These are phyloP conservation scores for Sclerotinia borealis DNA, from an alignment of 2,329 filamentous ascomycete genomes.

Conservation along the genomic window DNA sequence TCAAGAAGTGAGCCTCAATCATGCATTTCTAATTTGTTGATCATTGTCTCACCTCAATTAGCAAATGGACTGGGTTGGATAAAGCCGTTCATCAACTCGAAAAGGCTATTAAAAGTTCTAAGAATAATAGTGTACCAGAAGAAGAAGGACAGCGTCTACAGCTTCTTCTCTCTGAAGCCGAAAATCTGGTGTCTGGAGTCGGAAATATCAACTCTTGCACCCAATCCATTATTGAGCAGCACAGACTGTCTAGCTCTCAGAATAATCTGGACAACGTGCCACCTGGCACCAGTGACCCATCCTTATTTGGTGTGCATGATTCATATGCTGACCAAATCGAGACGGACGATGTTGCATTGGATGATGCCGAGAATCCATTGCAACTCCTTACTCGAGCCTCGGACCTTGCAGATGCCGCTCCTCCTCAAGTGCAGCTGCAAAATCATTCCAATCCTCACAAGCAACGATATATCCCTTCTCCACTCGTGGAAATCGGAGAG, in stretches of 20 bases:
- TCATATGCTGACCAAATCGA: neutral
- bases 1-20: conserved; percentile 58
- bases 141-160: conserved; percentile 43
- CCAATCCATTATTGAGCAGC: neutral
- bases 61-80: conserved; percentile 67
- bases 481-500: conserved; percentile 29
- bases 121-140: conserved; percentile 36
- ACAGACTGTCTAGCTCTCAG: neutral
- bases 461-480: conserved; percentile 4
- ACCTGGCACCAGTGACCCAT: neutral
- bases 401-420: conserved; percentile 41
- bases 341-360: conserved; percentile 53
- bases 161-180: conserved; percentile 44
- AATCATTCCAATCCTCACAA: neutral
- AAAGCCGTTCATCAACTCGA: conserved; percentile 71
- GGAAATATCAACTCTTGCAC: conserved; percentile 20
- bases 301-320: neutral
- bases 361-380: conserved; percentile 70
- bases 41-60: conserved; percentile 29
- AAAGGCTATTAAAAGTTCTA: conserved; percentile 55
- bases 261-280: neutral
- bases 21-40: neutral
- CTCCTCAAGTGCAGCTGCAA: conserved; percentile 9
- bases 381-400: conserved; percentile 69
- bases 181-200: conserved; percentile 33